These are phyloP conservation scores for Septoria petroselini DNA, from an alignment of 2,329 filamentous ascomycete genomes.

Conservation along the genomic window DNA sequence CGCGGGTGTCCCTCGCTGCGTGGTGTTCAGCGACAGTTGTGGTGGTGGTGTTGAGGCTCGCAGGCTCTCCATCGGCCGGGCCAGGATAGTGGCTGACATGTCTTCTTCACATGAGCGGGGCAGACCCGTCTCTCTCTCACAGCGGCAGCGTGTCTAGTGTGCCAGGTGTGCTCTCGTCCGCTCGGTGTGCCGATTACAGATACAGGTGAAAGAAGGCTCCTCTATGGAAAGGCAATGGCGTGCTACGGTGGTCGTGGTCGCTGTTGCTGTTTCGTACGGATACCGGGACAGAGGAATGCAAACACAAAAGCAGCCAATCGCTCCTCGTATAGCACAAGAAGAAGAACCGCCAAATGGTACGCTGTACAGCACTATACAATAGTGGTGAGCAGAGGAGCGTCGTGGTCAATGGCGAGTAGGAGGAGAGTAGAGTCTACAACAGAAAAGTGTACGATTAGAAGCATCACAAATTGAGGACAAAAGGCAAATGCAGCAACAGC, in stretches of 20 bases:
- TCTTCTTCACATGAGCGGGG: conserved; percentile 22
- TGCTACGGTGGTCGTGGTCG: neutral
- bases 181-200: neutral
- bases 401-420: conserved; percentile 4
- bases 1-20: conserved; percentile 55
- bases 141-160: conserved; percentile 1
- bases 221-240: neutral
- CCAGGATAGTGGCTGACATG: conserved; percentile 42
- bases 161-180: neutral
- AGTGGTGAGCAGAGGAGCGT: neutral
- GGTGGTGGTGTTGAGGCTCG: conserved; percentile 49
- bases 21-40: conserved; percentile 58
- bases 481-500: neutral
- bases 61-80: conserved; percentile 35
- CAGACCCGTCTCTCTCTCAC: neutral
- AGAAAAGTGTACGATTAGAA: neutral
- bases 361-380: conserved; percentile 1
- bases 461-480: neutral
- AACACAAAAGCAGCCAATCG: conserved; percentile 2
- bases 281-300: neutral
- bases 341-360: conserved; percentile 1
- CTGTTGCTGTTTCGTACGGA: neutral
- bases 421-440: too few species aligned
- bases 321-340: neutral
- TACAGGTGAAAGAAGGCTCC: neutral